A percentile compares a stretch with the other conserved stretches of the same genome.
Evolutionary conservation across 2,329 filamentous ascomycete species (phyloP).

Genomic region (Conoideocrella luteorostrata): DNA sequence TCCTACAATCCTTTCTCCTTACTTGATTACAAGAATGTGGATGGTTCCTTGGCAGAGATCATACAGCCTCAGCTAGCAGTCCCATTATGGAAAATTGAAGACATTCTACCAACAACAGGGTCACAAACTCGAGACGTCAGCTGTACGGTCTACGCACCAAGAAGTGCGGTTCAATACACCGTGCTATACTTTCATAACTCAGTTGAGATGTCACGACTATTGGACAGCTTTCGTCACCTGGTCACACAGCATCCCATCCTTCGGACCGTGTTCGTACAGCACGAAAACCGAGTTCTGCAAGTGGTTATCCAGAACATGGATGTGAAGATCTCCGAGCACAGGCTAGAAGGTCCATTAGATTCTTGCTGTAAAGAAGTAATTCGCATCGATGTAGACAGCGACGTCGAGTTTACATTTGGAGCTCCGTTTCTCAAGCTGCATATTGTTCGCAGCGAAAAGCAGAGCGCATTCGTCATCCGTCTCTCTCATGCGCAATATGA

Average conservation of each 20-base stretch:
- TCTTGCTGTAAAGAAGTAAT: slow-evolving; percentile 24
- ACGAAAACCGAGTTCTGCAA: slow-evolving; percentile 43
- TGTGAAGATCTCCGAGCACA: slow-evolving; percentile 22
- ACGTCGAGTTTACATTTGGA: slow-evolving; percentile 40
- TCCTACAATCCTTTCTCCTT: slow-evolving; percentile 35
- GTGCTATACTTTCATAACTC: slow-evolving; percentile 52
- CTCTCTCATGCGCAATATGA: slow-evolving; percentile 67
- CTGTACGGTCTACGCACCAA: slow-evolving; percentile 49
- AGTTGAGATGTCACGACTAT: slow-evolving; percentile 42
- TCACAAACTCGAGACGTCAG: slow-evolving; percentile 53
- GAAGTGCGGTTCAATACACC: slow-evolving; percentile 58
- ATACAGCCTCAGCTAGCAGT: slow-evolving; percentile 47
- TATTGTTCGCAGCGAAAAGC: slow-evolving; percentile 51
- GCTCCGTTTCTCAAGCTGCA: slow-evolving; percentile 53
- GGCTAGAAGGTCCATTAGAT: slow-evolving; percentile 19
- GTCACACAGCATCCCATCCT: slow-evolving; percentile 58
- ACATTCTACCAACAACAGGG: slow-evolving; percentile 53
- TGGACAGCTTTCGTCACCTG: slow-evolving; percentile 47
- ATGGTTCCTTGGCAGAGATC: slow-evolving; percentile 37
- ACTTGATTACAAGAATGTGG: slow-evolving; percentile 32
- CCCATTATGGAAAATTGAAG: slow-evolving; percentile 42
- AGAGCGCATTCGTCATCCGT: slow-evolving; percentile 47
- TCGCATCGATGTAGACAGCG: neutral
- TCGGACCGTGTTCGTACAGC: slow-evolving; percentile 56
- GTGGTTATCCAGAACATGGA: slow-evolving; percentile 51